phyloP scores from a whole-genome alignment of 2,329 filamentous ascomycete genomes.

The Trichophyton simii region DNA sequence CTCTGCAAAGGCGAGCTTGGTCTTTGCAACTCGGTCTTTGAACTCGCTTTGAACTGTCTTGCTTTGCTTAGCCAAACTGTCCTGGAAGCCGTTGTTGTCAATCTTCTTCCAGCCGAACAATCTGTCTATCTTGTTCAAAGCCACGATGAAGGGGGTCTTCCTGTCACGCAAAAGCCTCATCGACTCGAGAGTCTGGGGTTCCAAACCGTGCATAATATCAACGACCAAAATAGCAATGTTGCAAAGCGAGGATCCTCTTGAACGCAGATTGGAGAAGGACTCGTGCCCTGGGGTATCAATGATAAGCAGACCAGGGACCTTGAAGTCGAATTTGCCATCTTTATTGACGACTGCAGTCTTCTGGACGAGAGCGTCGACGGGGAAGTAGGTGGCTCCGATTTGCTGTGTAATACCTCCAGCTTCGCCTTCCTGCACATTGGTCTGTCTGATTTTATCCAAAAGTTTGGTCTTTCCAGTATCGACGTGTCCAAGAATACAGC shows the following conservation, averaged over 20 bases:
- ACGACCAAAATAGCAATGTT: constrained; percentile 99
- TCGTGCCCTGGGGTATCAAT: constrained; percentile 99
- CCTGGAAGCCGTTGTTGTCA: constrained; percentile 95
- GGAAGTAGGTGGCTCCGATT: constrained; percentile 99
- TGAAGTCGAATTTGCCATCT: constrained; percentile 85
- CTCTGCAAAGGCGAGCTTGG: constrained; percentile 87
- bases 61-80: constrained; percentile 78
- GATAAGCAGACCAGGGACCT: constrained; percentile 87
- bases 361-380: constrained; percentile 77
- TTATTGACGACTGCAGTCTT: constrained; percentile 91
- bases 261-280: constrained; percentile 97
- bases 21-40: constrained; percentile 73
- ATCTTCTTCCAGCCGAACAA: constrained; percentile 98
- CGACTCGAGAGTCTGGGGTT: constrained; percentile 92
- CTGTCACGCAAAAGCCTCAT: constrained; percentile 87
- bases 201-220: constrained; percentile 98
- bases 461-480: constrained; percentile 99
- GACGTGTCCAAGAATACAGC: constrained; percentile 99
- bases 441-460: constrained; percentile 94
- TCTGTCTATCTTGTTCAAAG: constrained; percentile 99
- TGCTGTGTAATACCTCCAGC: constrained; percentile 99
- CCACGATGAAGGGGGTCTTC: constrained; percentile 96
- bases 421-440: constrained; percentile 97
- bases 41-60: constrained; percentile 93
- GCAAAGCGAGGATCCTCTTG: constrained; percentile 91